Conservation (phyloP, 306 rosid genomes). For the Astragalus membranaceus region DNA sequence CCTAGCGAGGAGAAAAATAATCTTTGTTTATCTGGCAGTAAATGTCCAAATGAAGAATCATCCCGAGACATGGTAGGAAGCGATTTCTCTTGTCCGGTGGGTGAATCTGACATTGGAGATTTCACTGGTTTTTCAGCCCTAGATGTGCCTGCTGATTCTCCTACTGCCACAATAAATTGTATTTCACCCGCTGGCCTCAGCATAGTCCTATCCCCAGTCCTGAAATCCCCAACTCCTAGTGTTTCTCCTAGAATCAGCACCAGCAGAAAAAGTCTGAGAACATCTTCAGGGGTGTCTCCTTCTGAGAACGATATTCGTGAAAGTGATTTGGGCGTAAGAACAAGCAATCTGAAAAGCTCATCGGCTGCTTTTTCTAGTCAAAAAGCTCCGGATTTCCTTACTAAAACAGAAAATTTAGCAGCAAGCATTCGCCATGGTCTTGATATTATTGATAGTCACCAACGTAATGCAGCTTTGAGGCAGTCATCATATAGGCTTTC, state of each 20-base stretch:
- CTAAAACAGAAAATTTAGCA: slow-evolving; percentile 68
- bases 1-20: slow-evolving; percentile 18
- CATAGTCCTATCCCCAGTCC: slow-evolving; percentile 48
- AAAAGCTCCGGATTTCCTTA: slow-evolving; percentile 34
- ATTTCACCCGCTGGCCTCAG: slow-evolving; percentile 51
- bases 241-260: slow-evolving; percentile 75
- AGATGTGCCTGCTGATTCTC: slow-evolving; percentile 36
- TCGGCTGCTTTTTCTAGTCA: slow-evolving; percentile 39
- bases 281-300: slow-evolving; percentile 65
- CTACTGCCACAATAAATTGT: slow-evolving; percentile 33
- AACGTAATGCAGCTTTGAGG: slow-evolving; percentile 60
- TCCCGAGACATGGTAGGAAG: slow-evolving; percentile 19
- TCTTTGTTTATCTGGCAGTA: slow-evolving; percentile 30
- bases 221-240: slow-evolving; percentile 81
- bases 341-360: slow-evolving; percentile 25
- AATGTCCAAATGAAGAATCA: slow-evolving; percentile 39
- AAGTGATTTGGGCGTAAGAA: slow-evolving; percentile 28
- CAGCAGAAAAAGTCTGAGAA: slow-evolving; percentile 87
- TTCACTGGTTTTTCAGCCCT: slow-evolving; percentile 29
- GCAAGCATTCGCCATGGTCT: slow-evolving; percentile 95
- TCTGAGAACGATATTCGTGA: slow-evolving; percentile 52
- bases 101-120: slow-evolving; percentile 33
- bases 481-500: slow-evolving; percentile 73
- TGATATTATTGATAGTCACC: slow-evolving; percentile 61
- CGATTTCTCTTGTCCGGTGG: slow-evolving; percentile 26